Percentiles rank a stretch among this genome's conserved stretches.
phyloP scores from a whole-genome alignment of 257 asterid species.

The Anisodus tanguticus region DNA sequence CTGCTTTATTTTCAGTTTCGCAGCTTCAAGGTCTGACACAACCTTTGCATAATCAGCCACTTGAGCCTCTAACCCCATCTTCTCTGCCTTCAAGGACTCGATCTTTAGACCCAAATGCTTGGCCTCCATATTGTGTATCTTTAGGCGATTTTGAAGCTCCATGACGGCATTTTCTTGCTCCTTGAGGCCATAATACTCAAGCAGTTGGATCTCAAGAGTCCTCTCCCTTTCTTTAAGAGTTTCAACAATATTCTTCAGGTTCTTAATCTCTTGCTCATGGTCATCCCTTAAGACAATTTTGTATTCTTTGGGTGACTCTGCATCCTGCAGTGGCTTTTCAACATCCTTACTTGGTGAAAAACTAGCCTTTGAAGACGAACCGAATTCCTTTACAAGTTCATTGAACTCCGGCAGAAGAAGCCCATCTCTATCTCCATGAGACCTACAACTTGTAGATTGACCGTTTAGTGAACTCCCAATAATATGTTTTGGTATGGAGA shows the following conservation, averaged over 20 bases:
- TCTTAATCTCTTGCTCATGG: conserved; percentile 52
- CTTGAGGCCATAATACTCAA: conserved; percentile 83
- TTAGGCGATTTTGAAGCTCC: conserved; percentile 77
- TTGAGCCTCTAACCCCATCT: conserved; percentile 62
- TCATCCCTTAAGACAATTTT: conserved; percentile 40
- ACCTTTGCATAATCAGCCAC: conserved; percentile 66
- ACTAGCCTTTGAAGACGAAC: conserved; percentile 32
- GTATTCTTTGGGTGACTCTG: conserved; percentile 29
- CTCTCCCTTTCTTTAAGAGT: conserved; percentile 71
- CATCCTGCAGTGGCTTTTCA: conserved; percentile 29
- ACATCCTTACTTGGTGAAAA: conserved; percentile 30
- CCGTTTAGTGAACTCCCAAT: background rate
- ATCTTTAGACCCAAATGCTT: conserved; percentile 68
- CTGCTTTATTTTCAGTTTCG: conserved; percentile 65
- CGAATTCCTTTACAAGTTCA: conserved; percentile 50
- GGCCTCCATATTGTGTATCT: conserved; percentile 65
- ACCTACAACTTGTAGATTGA: conserved; percentile 11
- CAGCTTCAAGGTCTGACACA: conserved; percentile 68
- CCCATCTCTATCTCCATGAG: conserved; percentile 35
- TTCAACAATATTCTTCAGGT: conserved; percentile 55
- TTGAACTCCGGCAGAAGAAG: conserved; percentile 60
- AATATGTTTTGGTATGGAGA: background rate
- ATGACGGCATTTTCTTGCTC: conserved; percentile 73
- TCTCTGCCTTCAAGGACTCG: conserved; percentile 70
- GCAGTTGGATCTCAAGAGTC: conserved; percentile 63